A percentile compares a stretch with the other conserved stretches of the same genome.
These are phyloP conservation scores for Hypoxylon sp. DNA, from an alignment of 2,329 filamentous ascomycete genomes.

Conservation along the genomic window DNA sequence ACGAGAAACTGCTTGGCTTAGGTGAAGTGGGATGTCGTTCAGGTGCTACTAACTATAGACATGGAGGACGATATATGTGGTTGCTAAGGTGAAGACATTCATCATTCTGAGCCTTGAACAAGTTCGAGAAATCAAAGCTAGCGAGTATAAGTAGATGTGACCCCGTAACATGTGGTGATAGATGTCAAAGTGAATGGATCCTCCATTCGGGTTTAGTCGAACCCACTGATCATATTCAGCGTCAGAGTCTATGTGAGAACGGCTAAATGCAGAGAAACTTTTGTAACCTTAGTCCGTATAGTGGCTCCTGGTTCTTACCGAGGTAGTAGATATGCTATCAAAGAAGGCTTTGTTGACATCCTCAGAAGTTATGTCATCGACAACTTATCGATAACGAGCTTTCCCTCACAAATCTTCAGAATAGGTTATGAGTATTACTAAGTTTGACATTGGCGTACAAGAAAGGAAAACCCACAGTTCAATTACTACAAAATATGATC, in stretches of 20 bases:
- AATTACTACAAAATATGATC: constrained; percentile 12
- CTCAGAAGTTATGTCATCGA: neutral
- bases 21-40: neutral
- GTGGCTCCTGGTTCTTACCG: neutral
- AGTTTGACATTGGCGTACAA: neutral
- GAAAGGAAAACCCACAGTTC: neutral
- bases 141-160: neutral
- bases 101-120: neutral
- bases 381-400: neutral
- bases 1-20: neutral
- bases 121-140: neutral
- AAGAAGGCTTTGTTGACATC: neutral
- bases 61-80: neutral
- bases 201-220: too few species aligned
- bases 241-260: too few species aligned
- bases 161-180: too few species aligned
- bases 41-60: neutral
- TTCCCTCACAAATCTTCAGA: neutral
- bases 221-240: too few species aligned
- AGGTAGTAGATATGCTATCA: neutral
- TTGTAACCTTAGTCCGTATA: neutral
- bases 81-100: neutral
- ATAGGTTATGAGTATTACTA: too few species aligned
- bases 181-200: too few species aligned
- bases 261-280: too few species aligned